phyloP scores from a whole-genome alignment of 106 monocot genomes.

The Amphibolis antarctica region DNA sequence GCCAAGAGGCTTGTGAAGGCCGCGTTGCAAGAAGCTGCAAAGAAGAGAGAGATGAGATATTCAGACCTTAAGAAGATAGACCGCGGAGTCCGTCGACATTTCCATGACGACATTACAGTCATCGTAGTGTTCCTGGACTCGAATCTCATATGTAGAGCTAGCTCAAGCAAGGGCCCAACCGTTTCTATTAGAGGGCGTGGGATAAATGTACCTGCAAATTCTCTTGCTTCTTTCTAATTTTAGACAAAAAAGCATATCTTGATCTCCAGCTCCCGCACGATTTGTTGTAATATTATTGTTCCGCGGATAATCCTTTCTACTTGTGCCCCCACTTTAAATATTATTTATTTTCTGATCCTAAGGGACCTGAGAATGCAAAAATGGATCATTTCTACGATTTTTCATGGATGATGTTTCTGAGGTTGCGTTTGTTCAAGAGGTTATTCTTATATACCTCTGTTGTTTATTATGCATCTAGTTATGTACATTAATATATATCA shows the following conservation, averaged over 20 bases:
- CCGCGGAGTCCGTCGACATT: conserved; percentile 28
- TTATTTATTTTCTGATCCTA: too few species aligned
- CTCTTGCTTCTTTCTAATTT: conserved; percentile 29
- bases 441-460: too few species aligned
- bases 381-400: too few species aligned
- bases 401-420: too few species aligned
- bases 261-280: neutral
- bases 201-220: conserved; percentile 20
- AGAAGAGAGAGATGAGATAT: conserved; percentile 50
- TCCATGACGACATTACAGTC: conserved; percentile 57
- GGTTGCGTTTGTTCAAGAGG: too few species aligned
- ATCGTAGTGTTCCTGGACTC: conserved; percentile 45
- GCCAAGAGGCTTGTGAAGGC: conserved; percentile 39
- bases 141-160: conserved; percentile 31
- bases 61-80: conserved; percentile 45
- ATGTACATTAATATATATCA: too few species aligned
- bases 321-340: too few species aligned
- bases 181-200: conserved; percentile 62
- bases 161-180: conserved; percentile 23
- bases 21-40: conserved; percentile 35
- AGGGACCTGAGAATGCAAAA: too few species aligned
- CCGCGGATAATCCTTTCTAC: too few species aligned
- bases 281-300: too few species aligned
- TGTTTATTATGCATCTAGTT: too few species aligned
- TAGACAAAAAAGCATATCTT: neutral